A percentile compares a stretch with the other conserved stretches of the same genome.
phyloP scores from a whole-genome alignment of 176 grass and related monocot species.

The Oryza punctata region DNA sequence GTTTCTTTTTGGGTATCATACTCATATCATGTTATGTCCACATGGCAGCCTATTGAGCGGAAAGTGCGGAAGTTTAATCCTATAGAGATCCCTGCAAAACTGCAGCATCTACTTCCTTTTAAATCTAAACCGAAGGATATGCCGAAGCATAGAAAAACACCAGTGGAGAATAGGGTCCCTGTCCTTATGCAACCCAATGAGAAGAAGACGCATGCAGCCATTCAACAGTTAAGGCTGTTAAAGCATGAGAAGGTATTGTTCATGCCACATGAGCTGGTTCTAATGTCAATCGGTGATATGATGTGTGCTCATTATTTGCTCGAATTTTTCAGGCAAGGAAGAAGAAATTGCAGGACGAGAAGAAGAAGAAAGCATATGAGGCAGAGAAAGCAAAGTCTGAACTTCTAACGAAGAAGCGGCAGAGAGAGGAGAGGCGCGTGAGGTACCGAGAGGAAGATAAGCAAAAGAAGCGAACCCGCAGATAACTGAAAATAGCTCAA shows the following conservation, averaged over 20 bases:
- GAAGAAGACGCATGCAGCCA: constrained; percentile 50
- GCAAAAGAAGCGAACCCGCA: constrained; percentile 67
- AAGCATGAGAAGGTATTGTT: constrained; percentile 77
- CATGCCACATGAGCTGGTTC: neutral
- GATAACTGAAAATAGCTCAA: constrained; percentile 16
- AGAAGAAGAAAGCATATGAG: constrained; percentile 79
- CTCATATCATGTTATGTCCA: constrained; percentile 20
- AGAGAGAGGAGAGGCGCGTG: constrained; percentile 76
- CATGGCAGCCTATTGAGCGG: constrained; percentile 72
- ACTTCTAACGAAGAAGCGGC: constrained; percentile 69
- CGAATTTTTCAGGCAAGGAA: constrained; percentile 64
- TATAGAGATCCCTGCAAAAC: constrained; percentile 72
- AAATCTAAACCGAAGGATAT: constrained; percentile 74
- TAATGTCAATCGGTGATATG: neutral
- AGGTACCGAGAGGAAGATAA: constrained; percentile 89
- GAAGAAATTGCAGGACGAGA: constrained; percentile 58
- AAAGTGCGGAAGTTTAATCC: constrained; percentile 85
- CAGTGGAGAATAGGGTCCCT: constrained; percentile 51
- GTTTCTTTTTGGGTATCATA: constrained; percentile 1
- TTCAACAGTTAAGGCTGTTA: constrained; percentile 65
- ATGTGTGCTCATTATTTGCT: neutral
- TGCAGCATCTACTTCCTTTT: constrained; percentile 82
- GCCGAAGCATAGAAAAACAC: constrained; percentile 41
- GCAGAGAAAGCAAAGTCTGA: constrained; percentile 78
- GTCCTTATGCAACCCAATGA: constrained; percentile 71